Conservation (phyloP, 805 yeast genomes). For the Yamadazyma olivae region DNA sequence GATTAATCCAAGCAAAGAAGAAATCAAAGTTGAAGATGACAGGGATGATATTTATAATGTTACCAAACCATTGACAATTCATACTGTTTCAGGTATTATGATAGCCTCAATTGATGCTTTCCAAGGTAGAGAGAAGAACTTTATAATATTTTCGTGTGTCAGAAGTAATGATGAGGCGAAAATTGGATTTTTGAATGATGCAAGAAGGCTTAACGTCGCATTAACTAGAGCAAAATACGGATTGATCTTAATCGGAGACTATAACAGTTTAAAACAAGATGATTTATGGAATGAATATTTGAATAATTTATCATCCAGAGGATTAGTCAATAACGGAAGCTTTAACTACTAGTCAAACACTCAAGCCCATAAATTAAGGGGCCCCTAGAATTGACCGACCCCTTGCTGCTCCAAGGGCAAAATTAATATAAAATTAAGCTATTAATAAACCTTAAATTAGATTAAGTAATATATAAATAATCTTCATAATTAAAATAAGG, state of each 20-base stretch:
- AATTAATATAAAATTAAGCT: too few species aligned
- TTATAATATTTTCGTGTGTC: constrained; percentile 50
- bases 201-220: constrained; percentile 85
- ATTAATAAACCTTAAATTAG: too few species aligned
- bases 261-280: constrained; percentile 43
- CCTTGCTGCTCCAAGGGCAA: too few species aligned
- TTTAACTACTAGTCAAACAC: constrained; percentile 5
- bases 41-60: constrained; percentile 55
- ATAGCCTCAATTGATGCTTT: constrained; percentile 62
- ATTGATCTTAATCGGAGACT: constrained; percentile 45
- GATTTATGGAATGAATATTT: constrained; percentile 54
- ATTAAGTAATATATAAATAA: too few species aligned
- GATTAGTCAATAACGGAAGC: constrained; percentile 25
- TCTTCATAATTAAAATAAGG: too few species aligned
- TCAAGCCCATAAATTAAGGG: too few species aligned
- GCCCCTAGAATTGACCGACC: too few species aligned
- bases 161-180: constrained; percentile 67
- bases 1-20: constrained; percentile 52
- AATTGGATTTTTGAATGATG: constrained; percentile 83
- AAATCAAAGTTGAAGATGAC: constrained; percentile 52
- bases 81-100: constrained; percentile 44
- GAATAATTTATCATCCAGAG: constrained; percentile 35
- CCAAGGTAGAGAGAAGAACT: constrained; percentile 58
- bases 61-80: constrained; percentile 47
- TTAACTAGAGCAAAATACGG: constrained; percentile 87